A percentile compares a stretch with the other conserved stretches of the same genome.
phyloP scores from a whole-genome alignment of 768 basidiomycete species.

The Melanogaster broomeanus region DNA sequence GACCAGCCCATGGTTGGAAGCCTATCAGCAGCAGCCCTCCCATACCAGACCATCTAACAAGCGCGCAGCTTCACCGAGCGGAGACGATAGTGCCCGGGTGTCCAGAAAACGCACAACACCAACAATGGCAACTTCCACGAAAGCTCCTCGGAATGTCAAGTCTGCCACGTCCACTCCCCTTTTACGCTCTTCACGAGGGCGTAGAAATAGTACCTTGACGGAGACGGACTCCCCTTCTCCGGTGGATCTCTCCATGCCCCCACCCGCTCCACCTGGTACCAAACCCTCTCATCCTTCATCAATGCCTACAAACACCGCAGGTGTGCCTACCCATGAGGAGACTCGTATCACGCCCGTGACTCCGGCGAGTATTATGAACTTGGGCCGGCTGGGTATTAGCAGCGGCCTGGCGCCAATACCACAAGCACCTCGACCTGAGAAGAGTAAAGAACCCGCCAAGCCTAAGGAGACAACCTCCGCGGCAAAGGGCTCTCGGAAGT shows the following conservation, averaged over 20 bases:
- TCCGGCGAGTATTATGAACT: slow-evolving; percentile 90
- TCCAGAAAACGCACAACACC: slow-evolving; percentile 59
- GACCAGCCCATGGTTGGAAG: slow-evolving; percentile 79
- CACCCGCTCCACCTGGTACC: slow-evolving; percentile 60
- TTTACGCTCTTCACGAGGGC: slow-evolving; percentile 45
- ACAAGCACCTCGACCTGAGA: slow-evolving; percentile 20
- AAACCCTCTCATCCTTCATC: slow-evolving; percentile 17
- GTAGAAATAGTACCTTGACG: slow-evolving; percentile 43
- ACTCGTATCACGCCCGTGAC: slow-evolving; percentile 73
- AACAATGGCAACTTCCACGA: slow-evolving; percentile 24
- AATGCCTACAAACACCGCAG: neutral
- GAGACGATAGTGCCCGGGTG: slow-evolving; percentile 48
- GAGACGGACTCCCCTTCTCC: slow-evolving; percentile 76
- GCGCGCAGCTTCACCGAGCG: slow-evolving; percentile 57
- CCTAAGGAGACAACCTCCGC: slow-evolving; percentile 24
- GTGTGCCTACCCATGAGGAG: slow-evolving; percentile 14
- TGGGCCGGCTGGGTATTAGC: slow-evolving; percentile 62
- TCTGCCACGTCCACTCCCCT: slow-evolving; percentile 64
- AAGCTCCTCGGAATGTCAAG: slow-evolving; percentile 32
- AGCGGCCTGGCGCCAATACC: slow-evolving; percentile 40
- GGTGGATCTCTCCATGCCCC: slow-evolving; percentile 88
- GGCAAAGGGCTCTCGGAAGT: slow-evolving; percentile 29
- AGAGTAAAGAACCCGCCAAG: slow-evolving; percentile 32
- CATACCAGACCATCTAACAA: slow-evolving; percentile 41
- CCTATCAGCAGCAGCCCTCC: slow-evolving; percentile 43